A percentile compares a stretch with the other conserved stretches of the same genome.
Evolutionary conservation across 371 early-diverging fungal genomes (phyloP).

Genomic region (Lichtheimia hyalospora): DNA sequence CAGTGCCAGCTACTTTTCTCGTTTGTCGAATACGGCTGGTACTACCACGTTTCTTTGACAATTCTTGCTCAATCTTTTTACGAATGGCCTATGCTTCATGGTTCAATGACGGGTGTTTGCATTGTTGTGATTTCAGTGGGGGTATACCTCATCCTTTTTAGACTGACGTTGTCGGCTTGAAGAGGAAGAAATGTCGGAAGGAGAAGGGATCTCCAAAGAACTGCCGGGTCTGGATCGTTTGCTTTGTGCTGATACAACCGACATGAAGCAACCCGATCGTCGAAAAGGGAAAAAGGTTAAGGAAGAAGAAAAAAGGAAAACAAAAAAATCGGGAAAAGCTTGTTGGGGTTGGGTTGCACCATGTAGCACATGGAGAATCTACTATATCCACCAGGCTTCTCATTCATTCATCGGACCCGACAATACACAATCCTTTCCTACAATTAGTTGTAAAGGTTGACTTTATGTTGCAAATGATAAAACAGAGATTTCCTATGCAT

Average conservation of each 20-base stretch:
- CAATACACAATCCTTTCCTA: no score
- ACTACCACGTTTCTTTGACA: slow-evolving; percentile 59
- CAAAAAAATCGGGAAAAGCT: background rate
- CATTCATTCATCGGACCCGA: no score
- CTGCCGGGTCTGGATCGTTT: slow-evolving; percentile 15
- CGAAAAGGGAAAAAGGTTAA: background rate
- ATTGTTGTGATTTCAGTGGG: background rate
- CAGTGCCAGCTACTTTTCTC: slow-evolving; percentile 73
- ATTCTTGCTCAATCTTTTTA: slow-evolving; percentile 68
- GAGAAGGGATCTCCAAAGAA: slow-evolving; percentile 7
- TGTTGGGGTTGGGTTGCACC: background rate
- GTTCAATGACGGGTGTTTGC: background rate
- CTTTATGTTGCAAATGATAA: no score
- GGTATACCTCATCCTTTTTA: slow-evolving; percentile 45
- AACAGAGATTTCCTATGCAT: no score
- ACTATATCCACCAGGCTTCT: no score
- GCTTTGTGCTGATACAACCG: slow-evolving; percentile 26
- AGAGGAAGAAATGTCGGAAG: slow-evolving; percentile 9
- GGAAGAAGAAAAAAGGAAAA: background rate
- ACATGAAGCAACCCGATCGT: slow-evolving; percentile 13
- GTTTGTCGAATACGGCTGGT: slow-evolving; percentile 28
- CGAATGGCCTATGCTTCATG: slow-evolving; percentile 55
- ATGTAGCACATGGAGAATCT: no score
- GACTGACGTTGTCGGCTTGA: slow-evolving; percentile 39
- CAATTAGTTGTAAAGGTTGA: no score